These are phyloP conservation scores for Ascochyta lentis DNA, from an alignment of 2,329 filamentous ascomycete species.

Conservation along the genomic window DNA sequence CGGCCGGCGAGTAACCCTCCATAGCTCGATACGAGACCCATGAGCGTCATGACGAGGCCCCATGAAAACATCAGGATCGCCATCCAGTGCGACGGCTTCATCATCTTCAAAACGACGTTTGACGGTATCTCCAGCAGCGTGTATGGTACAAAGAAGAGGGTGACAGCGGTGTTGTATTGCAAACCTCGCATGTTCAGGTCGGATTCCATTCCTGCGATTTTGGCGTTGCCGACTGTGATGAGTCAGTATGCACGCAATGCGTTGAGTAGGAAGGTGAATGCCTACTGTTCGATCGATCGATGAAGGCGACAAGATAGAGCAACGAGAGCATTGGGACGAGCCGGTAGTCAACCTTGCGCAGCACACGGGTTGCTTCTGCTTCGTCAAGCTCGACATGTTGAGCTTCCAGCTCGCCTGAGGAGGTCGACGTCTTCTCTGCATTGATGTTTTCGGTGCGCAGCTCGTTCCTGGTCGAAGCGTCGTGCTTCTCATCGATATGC, in stretches of 20 bases:
- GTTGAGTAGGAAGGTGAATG: neutral
- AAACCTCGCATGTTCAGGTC: slow-evolving; percentile 48
- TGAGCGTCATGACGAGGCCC: slow-evolving; percentile 51
- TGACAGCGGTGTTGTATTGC: slow-evolving; percentile 51
- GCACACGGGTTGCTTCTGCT: slow-evolving; percentile 37
- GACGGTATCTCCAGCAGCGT: slow-evolving; percentile 47
- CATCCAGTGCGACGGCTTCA: slow-evolving; percentile 51
- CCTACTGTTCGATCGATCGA: slow-evolving; percentile 43
- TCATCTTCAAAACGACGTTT: slow-evolving; percentile 53
- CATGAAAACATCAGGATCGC: slow-evolving; percentile 49
- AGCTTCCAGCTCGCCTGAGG: slow-evolving; percentile 36
- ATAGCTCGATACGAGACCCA: slow-evolving; percentile 57
- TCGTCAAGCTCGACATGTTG: slow-evolving; percentile 34
- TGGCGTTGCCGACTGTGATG: slow-evolving; percentile 48
- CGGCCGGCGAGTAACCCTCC: slow-evolving; percentile 57
- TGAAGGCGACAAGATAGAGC: slow-evolving; percentile 46
- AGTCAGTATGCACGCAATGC: slow-evolving; percentile 8
- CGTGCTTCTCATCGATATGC: slow-evolving; percentile 20
- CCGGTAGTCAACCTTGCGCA: slow-evolving; percentile 44
- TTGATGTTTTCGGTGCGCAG: slow-evolving; percentile 32
- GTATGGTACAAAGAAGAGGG: slow-evolving; percentile 52
- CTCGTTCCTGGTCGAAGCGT: slow-evolving; percentile 12
- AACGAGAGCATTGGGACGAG: slow-evolving; percentile 40
- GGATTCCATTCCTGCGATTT: slow-evolving; percentile 49
- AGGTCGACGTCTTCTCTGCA: slow-evolving; percentile 33